Percentiles rank a stretch among this genome's conserved stretches.
Evolutionary conservation across 768 basidiomycete genomes (phyloP).

Genomic region (Sporobolomyces phaffii): DNA sequence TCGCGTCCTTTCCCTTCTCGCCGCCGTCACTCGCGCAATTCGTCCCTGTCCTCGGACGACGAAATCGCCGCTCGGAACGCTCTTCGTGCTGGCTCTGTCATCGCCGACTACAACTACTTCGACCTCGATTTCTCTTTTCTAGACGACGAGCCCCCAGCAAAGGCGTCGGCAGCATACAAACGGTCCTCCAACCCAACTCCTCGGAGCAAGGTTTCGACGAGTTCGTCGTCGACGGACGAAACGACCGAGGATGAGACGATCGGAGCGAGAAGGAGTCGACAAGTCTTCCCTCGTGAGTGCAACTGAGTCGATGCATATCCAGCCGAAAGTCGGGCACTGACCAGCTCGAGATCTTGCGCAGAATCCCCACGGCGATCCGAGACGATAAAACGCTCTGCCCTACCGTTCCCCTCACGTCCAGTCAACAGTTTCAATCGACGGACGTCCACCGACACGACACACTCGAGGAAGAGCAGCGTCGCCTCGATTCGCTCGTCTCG

Average conservation of each 20-base stretch:
- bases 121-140: constrained; percentile 37
- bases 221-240: neutral
- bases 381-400: neutral
- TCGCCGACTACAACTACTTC: constrained; percentile 20
- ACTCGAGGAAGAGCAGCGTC: neutral
- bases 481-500: constrained; percentile 4
- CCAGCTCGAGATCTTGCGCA: neutral
- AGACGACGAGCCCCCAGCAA: constrained; percentile 28
- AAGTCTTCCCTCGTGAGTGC: neutral
- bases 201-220: neutral
- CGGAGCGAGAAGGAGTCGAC: neutral
- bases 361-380: constrained; percentile 1
- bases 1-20: neutral
- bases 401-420: constrained; percentile 24
- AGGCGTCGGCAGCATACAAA: neutral
- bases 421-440: neutral
- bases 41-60: constrained; percentile 11
- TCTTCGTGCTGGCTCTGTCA: constrained; percentile 19
- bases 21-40: neutral
- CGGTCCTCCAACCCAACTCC: neutral
- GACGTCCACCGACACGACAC: neutral
- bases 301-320: neutral
- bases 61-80: constrained; percentile 5
- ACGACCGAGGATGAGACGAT: neutral
- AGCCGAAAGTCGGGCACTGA: too few relatives aligned